A percentile compares a stretch with the other conserved stretches of the same genome.
These are phyloP conservation scores for Metarhizium album DNA, from an alignment of 2,329 filamentous ascomycete genomes.

Conservation along the genomic window DNA sequence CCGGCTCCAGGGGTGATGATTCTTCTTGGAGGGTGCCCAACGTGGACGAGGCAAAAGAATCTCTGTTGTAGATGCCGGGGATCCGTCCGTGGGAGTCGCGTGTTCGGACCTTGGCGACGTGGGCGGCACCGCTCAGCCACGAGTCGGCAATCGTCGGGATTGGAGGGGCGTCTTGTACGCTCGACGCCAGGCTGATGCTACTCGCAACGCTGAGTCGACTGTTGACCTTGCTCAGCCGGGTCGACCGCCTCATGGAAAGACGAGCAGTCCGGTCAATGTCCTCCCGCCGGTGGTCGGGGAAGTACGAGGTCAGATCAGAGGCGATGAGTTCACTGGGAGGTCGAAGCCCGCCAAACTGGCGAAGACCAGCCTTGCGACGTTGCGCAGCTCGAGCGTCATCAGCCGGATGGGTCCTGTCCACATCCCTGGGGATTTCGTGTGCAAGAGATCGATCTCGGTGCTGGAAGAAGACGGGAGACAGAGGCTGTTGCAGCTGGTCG, in stretches of 20 bases:
- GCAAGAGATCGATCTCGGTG: conserved; percentile 56
- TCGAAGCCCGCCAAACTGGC: conserved; percentile 81
- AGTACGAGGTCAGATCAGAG: conserved; percentile 92
- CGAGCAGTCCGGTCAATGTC: conserved; percentile 94
- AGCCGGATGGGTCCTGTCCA: conserved; percentile 44
- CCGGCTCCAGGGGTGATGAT: conserved; percentile 72
- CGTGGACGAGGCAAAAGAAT: conserved; percentile 81
- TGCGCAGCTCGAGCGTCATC: conserved; percentile 36
- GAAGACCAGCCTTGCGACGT: conserved; percentile 45
- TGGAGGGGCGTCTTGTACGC: conserved; percentile 82
- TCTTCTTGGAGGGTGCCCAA: conserved; percentile 89
- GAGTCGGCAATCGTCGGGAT: conserved; percentile 92
- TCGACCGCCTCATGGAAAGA: conserved; percentile 81
- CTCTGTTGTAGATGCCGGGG: conserved; percentile 48
- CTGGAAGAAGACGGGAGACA: conserved; percentile 67
- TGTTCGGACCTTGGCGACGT: conserved; percentile 27
- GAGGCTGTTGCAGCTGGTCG: conserved; percentile 67
- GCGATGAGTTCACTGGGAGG: conserved; percentile 96
- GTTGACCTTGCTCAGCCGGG: conserved; percentile 82
- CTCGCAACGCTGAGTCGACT: conserved; percentile 90
- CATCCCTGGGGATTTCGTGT: conserved; percentile 38
- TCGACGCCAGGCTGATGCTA: conserved; percentile 86
- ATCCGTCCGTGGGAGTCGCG: conserved; percentile 39
- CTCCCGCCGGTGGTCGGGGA: conserved; percentile 87
- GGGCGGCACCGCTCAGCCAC: conserved; percentile 55